These are phyloP conservation scores for Anthoceros angustus DNA, from an alignment of 225 moss, liverwort and hornwort genomes.

Conservation along the genomic window DNA sequence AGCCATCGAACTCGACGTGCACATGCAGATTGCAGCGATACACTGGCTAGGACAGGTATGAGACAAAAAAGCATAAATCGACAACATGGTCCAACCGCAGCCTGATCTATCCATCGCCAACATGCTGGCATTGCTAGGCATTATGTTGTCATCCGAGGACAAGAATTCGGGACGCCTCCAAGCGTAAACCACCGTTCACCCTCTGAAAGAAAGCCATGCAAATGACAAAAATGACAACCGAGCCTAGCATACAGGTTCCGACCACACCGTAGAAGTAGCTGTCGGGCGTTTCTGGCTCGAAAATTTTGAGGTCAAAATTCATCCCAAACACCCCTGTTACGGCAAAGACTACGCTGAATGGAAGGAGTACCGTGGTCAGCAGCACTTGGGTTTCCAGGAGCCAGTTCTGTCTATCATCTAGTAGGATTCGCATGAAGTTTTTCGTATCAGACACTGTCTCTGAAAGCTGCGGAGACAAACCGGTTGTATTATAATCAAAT, in stretches of 20 bases:
- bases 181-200: too few relatives aligned
- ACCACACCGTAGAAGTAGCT: conserved; percentile 49
- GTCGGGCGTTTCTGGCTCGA: conserved; percentile 15
- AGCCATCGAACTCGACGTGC: too few relatives aligned
- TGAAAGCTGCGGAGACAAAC: conserved; percentile 22
- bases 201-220: conserved; percentile 32
- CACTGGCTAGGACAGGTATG: too few relatives aligned
- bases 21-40: too few relatives aligned
- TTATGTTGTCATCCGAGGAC: too few relatives aligned
- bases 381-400: conserved; percentile 89
- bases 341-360: conserved; percentile 69
- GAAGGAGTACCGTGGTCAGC: conserved; percentile 82
- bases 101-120: too few relatives aligned
- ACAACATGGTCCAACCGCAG: too few relatives aligned
- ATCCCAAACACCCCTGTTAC: conserved; percentile 89
- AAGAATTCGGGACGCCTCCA: too few relatives aligned
- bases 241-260: conserved; percentile 33
- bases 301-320: conserved; percentile 66
- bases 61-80: too few relatives aligned
- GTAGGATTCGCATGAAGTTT: conserved; percentile 40
- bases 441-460: conserved; percentile 39
- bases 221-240: conserved; percentile 36
- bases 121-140: too few relatives aligned
- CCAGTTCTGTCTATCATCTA: conserved; percentile 89
- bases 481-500: neutral